Base-by-base conservation (phyloP, 495 filamentous ascomycete species). In the Clavariopsis aquatica region DNA sequence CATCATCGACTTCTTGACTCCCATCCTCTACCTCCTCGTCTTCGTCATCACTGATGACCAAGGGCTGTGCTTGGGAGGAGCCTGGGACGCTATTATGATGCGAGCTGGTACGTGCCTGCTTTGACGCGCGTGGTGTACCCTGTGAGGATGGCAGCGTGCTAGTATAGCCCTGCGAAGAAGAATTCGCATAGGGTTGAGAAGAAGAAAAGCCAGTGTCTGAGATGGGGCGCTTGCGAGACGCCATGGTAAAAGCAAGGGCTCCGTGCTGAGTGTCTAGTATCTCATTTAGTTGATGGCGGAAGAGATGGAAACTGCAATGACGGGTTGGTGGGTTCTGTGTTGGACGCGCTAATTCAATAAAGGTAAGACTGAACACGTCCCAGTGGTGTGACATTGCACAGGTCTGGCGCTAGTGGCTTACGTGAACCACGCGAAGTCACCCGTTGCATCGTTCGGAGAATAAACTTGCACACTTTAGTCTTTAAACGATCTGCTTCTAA, bases 21-120 rank as follows among this genome's bases (percentile, higher is more conserved):
- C 65, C 69, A 36, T 68, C 69, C 4, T 66, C 62, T 3, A 43
- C 15, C 31, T 36, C 31, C 17, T 66, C 55, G 3, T 66, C 68
- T 7, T 67, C 64, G 17, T 65, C 69, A 43, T 68, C 65, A 43
- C 54, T 54, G 28, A 70, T 55, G 2, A 56, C 28, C 13, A 63
- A n/a, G 0, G 68, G 59, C 6, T 60, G 10, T 17, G 59, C 43
- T 28, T 64, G 68, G 24, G 68, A 70, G 23, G 57, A 62, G 28
- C 59, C 68, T 17, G 58, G 38, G 5, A 26, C 49, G n/a, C 54
- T 34, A 22, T 43, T 64, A 49, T 43, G 43, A 23, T 43, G 26
- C 57, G 38, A 55, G 8, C 34, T 53, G 7, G 27, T 20, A 23
- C 64, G 64, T 0, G 63, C 38, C 13, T 70, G 64, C 41, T 70